Evolutionary conservation across 768 basidiomycete species (phyloP), one percentile per base, ranked within the genome.

Genomic region (Melanogaster broomeanus): DNA sequence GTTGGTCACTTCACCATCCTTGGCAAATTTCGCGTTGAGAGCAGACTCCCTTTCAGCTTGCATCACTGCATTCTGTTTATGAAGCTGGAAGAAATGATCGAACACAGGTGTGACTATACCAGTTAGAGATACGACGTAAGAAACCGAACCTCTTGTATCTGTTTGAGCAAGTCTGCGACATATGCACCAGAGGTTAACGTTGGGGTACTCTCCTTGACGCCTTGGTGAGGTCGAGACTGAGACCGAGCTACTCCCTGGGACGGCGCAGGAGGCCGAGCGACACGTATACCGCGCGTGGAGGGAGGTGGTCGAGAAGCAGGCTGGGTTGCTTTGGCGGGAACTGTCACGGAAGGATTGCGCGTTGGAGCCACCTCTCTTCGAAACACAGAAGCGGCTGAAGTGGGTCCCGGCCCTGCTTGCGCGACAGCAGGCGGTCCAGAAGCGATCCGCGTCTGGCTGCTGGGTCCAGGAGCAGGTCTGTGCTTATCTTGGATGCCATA

Each of bases 1-100:
- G 35, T 85, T 80, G 15, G 76, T 76, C 6, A 86, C 86, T 70
- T 91, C 88, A 6, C 89, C 89, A 27, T 87, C 83, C 61, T 84
- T 88, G 28, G 74, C 68, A 35, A 81, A 73, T 53, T 77, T 82
- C 8, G 71, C 74, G 42, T 82, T 77, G 42, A 72, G 64, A 3
- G 81, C 81, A 34, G 73, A 72, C 52, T 77, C 72, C 42, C 84
- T 63, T 2, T 75, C 74, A 22, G 64, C 53, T 49, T 77, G 76
- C 18, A 80, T 72, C n/a, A 51, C 70, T 34, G 70, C 62, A 58
- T 87, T 81, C 55, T 78, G 73, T 62, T 73, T 68, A 34, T 71
- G 72, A 52, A 87, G 69, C 84, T 88, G 60, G 24, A 61, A 50
- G 42, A 55, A 40, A 25, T 11, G 12, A 30, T 25, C 55, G 35